Evolutionary conservation across 2,329 filamentous ascomycete species (phyloP), one percentile per base, ranked within the genome.

Genomic region (Verticillium nonalfalfae): DNA sequence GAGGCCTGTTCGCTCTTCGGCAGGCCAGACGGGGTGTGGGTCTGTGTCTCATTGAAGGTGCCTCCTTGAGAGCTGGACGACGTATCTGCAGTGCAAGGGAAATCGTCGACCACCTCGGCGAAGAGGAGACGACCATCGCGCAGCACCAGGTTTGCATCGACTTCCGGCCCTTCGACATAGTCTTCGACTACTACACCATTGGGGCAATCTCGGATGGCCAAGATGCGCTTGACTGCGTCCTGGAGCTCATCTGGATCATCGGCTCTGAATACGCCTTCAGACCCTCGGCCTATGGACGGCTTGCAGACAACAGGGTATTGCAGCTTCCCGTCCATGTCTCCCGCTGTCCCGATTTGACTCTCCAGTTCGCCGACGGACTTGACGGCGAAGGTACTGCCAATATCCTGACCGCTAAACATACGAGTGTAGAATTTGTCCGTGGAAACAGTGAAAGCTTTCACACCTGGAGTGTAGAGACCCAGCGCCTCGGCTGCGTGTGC

Each of bases 61-160:
- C 52, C 62, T 14, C 56, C 61, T 34, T 59, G 58, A 18, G 59
- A 54, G 18, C 21, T 38, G 3, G 56, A 9, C 6, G 36, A 18
- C 15, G n/a, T 21, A 21, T 58, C 56, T 11, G 7, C 75, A 2
- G 60, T 58, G 50, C 66, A 69, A 7, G 77, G 76, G 58, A 76
- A 74, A 56, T 78, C 71, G 59, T 79, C 76, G 7, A 65, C 65
- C 4, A 77, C 65, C 40, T 79, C 74, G 61, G 64, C 73, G 64
- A 78, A 79, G 4, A 79, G 61, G 1, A 79, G 54, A 40, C 78
- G 66, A 1, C 75, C 76, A 57, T 79, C 68, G 14, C 68, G 65
- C 0, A 79, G 59, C 6, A 76, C 69, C 33, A 80, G 67, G 65
- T 79, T 79, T 56, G 69, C 73, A 61, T 79, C 76, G 1, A 79